These are phyloP conservation scores for Lotmaria passim DNA, from an alignment of 208 protist genomes.

Conservation along the genomic window DNA sequence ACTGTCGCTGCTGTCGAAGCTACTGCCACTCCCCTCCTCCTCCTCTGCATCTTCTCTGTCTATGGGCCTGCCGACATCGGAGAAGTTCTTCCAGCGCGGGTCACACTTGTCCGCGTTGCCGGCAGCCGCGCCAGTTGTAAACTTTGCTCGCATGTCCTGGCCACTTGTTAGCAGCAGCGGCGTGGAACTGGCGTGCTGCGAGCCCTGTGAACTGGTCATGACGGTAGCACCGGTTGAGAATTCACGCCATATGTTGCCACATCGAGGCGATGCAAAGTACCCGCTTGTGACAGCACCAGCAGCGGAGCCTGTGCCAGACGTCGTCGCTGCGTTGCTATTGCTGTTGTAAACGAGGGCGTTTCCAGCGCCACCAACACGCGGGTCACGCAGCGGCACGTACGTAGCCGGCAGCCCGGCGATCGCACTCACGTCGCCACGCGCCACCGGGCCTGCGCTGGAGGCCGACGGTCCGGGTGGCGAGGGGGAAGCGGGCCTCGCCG, in stretches of 20 bases:
- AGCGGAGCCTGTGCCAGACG: too few species aligned
- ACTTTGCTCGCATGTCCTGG: neutral
- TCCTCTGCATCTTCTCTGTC: neutral
- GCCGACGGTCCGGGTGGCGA: neutral
- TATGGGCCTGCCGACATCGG: neutral
- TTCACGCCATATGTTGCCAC: neutral
- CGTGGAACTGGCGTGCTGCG: neutral
- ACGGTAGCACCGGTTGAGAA: neutral
- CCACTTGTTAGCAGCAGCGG: conserved; percentile 7
- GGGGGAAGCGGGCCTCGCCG: neutral
- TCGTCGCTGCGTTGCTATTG: neutral
- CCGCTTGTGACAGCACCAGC: neutral
- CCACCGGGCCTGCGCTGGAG: neutral
- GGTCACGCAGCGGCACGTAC: conserved; percentile 19
- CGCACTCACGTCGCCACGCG: neutral
- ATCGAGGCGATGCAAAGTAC: neutral
- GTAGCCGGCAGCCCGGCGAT: neutral
- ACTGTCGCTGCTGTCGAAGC: neutral
- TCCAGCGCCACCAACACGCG: neutral
- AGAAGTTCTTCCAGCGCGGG: conserved; percentile 5
- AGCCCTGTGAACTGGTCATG: neutral
- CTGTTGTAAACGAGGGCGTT: neutral
- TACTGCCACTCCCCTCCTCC: neutral
- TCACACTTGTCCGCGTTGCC: neutral
- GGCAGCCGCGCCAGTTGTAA: neutral